Percentiles rank a stretch among this genome's conserved stretches.
Conservation (phyloP, 2,329 filamentous ascomycete genomes). For the Pseudogymnoascus sp. region DNA sequence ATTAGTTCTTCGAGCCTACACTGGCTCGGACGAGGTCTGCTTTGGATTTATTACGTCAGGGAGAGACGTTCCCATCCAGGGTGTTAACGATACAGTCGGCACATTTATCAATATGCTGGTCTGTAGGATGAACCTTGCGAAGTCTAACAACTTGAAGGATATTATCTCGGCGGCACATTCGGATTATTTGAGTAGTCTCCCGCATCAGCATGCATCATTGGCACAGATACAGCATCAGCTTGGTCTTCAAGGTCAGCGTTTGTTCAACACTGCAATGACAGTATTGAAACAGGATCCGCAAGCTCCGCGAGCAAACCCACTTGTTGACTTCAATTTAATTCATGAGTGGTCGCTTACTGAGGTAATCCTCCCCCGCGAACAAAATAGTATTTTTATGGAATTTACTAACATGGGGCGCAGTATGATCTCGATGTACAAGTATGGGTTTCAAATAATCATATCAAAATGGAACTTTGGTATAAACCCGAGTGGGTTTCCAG, state of each 20-base stretch:
- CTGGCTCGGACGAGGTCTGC: slow-evolving; percentile 31
- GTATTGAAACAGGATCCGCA: background rate
- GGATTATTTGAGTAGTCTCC: slow-evolving; percentile 29
- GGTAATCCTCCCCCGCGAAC: background rate
- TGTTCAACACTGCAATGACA: slow-evolving; percentile 21
- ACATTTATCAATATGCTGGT: slow-evolving; percentile 37
- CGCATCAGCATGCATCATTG: slow-evolving; percentile 35
- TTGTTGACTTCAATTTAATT: background rate
- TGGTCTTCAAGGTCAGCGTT: slow-evolving; percentile 11
- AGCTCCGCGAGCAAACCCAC: background rate
- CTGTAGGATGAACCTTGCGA: slow-evolving; percentile 17
- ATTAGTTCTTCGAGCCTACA: slow-evolving; percentile 26
- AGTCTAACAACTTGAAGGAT: background rate
- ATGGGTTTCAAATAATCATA: slow-evolving; percentile 20
- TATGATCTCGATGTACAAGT: slow-evolving; percentile 12
- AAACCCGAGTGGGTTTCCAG: slow-evolving; percentile 35
- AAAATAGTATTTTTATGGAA: background rate
- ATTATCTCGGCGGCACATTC: background rate
- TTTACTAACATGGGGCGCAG: slow-evolving; percentile 3
- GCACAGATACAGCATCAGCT: slow-evolving; percentile 32
- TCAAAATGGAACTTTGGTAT: slow-evolving; percentile 34
- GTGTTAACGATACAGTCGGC: slow-evolving; percentile 34
- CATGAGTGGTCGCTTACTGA: background rate
- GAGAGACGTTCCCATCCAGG: slow-evolving; percentile 38
- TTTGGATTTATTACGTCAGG: slow-evolving; percentile 36